A percentile compares a stretch with the other conserved stretches of the same genome.
phyloP scores from a whole-genome alignment of 768 basidiomycete genomes.

The Naganishia randhawae region DNA sequence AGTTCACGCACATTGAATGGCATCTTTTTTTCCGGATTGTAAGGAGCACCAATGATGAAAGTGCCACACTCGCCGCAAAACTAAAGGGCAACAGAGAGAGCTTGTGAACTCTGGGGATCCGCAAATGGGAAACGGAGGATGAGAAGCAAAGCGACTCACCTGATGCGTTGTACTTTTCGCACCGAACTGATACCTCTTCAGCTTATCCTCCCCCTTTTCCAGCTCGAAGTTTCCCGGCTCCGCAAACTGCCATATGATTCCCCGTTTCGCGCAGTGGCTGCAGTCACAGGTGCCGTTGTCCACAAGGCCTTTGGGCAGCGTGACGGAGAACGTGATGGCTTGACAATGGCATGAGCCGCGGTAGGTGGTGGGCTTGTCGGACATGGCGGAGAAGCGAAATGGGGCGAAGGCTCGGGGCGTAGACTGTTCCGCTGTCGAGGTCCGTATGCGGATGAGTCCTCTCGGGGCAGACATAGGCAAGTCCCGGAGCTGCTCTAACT shows the following conservation, averaged over 20 bases:
- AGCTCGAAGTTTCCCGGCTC: slow-evolving; percentile 11
- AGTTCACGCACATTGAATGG: slow-evolving; percentile 28
- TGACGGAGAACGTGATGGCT: slow-evolving; percentile 24
- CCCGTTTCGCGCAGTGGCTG: slow-evolving; percentile 30
- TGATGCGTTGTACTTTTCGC: slow-evolving; percentile 26
- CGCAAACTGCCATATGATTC: slow-evolving; percentile 30
- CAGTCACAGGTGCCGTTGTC: slow-evolving; percentile 31
- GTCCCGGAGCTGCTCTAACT: too few relatives aligned
- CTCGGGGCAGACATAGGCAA: too few relatives aligned
- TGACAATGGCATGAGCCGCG: slow-evolving; percentile 34
- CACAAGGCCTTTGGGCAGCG: slow-evolving; percentile 18
- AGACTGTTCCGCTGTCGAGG: too few relatives aligned
- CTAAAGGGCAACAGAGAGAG: not conserved
- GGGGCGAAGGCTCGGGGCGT: too few relatives aligned
- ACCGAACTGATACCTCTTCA: slow-evolving; percentile 30
- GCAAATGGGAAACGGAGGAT: not conserved
- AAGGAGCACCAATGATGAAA: slow-evolving; percentile 18
- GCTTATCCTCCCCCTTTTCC: slow-evolving; percentile 21
- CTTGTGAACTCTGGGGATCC: not conserved
- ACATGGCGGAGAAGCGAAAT: not conserved
- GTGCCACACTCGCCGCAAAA: slow-evolving; percentile 32
- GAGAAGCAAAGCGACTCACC: slow-evolving; percentile 23
- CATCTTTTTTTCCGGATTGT: not conserved
- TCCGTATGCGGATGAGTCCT: too few relatives aligned
- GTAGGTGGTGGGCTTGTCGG: not conserved